Evolutionary conservation across 1,284 basidiomycete genomes (phyloP), one percentile per base, ranked within the genome.

Genomic region (Sporisorium iseilematis-ciliati): DNA sequence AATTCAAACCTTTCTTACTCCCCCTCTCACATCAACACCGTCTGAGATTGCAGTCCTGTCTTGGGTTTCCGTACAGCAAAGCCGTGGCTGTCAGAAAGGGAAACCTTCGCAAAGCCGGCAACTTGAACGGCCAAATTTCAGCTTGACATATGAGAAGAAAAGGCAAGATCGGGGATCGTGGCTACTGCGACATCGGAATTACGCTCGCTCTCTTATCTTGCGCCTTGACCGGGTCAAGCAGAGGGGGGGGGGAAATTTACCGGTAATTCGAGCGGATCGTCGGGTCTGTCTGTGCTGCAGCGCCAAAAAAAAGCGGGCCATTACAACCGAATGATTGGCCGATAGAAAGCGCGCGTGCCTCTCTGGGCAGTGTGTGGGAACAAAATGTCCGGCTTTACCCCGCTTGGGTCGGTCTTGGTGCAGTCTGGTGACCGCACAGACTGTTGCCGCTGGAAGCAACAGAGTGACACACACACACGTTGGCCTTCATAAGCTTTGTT

Each of bases 301-400:
- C n/a, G n/a, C n/a, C n/a, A n/a, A n/a, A 43, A 23, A 43, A 43
- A 20, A n/a, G 16, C 50, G 48, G 58, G 46, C 66, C 66, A 46
- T 56, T 64, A 69, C 48, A 25, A 31, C 66, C 61, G 66, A 68
- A 48, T 49, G 48, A n/a, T 31, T 49, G 48, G 48, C 48, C 48
- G 48, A 31, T 49, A 29, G 12, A n/a, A 8, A n/a, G 41, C 45
- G 45, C 23, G 45, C n/a, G n/a, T n/a, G n/a, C n/a, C 21, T 31
- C 14, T 49, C 29, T 29, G n/a, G n/a, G 16, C 31, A 14, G 14
- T 29, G 12, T 29, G 12, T 52, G 46, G 4, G 10, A 12, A n/a
- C n/a, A 38, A 38, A 38, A 16, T 38, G 35, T 42, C 23, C 8
- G 23, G 31, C 20, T 35, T 55, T 56, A 63, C 60, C 60, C 60